Conservation (phyloP, 768 basidiomycete genomes). For the Tulasnella sp. region DNA sequence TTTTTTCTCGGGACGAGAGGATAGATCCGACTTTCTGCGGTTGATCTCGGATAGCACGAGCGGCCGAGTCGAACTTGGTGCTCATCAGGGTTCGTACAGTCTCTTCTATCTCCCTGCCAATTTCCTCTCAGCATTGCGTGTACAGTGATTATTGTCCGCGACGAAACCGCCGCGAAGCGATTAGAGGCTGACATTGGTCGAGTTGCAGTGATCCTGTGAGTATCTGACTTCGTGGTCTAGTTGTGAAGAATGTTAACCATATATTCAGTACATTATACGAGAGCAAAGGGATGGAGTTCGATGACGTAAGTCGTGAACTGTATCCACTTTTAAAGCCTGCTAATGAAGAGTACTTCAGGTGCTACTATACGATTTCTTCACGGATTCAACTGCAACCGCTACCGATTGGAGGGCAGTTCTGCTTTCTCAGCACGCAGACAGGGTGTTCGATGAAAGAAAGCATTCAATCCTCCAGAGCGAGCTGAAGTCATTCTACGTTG, state of each 20-base stretch:
- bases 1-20: not conserved
- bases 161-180: slow-evolving; percentile 37
- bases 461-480: slow-evolving; percentile 11
- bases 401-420: slow-evolving; percentile 52
- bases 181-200: slow-evolving; percentile 42
- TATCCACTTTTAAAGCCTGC: not conserved
- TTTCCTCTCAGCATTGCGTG: slow-evolving; percentile 45
- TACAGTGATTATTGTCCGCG: slow-evolving; percentile 67
- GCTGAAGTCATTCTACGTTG: slow-evolving; percentile 15
- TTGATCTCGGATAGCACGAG: not conserved
- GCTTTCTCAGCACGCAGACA: not conserved
- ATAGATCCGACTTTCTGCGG: not conserved
- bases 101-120: not conserved
- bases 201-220: slow-evolving; percentile 33
- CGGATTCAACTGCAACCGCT: slow-evolving; percentile 41
- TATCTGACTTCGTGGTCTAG: not conserved
- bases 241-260: not conserved
- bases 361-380: slow-evolving; percentile 63
- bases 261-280: slow-evolving; percentile 38
- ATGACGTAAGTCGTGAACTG: slow-evolving; percentile 35
- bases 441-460: not conserved
- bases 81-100: slow-evolving; percentile 34
- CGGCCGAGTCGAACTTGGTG: slow-evolving; percentile 18
- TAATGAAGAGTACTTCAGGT: slow-evolving; percentile 33
- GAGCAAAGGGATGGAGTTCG: slow-evolving; percentile 56